Conservation (phyloP, 2,329 filamentous ascomycete species). For the Monosporascus cannonballus region DNA sequence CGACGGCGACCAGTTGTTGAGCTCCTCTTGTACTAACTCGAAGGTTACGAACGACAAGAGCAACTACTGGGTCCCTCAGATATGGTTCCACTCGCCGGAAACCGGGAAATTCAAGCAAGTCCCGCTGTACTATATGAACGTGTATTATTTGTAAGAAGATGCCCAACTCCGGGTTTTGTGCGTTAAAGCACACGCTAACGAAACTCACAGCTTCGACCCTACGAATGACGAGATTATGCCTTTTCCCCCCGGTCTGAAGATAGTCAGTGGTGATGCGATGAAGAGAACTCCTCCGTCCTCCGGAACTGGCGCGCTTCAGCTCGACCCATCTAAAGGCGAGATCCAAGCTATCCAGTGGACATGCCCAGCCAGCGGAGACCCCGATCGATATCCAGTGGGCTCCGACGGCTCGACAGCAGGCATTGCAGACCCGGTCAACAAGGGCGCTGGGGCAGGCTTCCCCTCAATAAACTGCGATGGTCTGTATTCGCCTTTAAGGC, state of each 20-base stretch:
- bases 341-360: constrained; percentile 53
- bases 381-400: constrained; percentile 44
- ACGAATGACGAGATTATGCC: constrained; percentile 60
- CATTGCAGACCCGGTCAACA: constrained; percentile 45
- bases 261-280: constrained; percentile 59
- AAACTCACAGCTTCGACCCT: constrained; percentile 44
- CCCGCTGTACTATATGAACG: constrained; percentile 64
- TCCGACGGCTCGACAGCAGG: constrained; percentile 50
- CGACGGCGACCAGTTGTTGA: constrained; percentile 50
- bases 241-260: constrained; percentile 65
- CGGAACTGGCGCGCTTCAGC: constrained; percentile 33
- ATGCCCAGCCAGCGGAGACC: constrained; percentile 46
- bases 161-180: neutral
- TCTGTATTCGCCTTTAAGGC: constrained; percentile 51
- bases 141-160: constrained; percentile 61
- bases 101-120: constrained; percentile 60
- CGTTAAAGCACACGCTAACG: neutral
- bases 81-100: constrained; percentile 59
- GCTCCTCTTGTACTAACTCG: constrained; percentile 64
- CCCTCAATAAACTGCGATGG: constrained; percentile 63
- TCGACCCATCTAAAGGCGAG: constrained; percentile 44
- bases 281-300: constrained; percentile 49
- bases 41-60: constrained; percentile 59
- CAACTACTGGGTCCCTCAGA: constrained; percentile 69
- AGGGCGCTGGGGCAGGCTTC: constrained; percentile 54